These are phyloP conservation scores for Phytophthora foliorum DNA, from an alignment of 352 stramenopile species.

Conservation along the genomic window DNA sequence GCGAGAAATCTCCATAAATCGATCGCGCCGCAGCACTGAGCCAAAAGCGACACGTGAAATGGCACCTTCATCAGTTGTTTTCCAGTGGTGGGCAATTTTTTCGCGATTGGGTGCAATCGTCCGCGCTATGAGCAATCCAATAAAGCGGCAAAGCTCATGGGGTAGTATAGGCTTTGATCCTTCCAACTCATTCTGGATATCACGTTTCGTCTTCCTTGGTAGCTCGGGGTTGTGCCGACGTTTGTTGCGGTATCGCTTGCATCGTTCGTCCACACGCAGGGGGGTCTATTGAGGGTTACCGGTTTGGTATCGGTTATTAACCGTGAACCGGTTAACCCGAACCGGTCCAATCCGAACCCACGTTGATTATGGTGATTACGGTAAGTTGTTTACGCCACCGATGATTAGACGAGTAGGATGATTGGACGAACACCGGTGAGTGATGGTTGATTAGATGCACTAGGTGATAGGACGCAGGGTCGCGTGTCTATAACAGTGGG, in stretches of 20 bases:
- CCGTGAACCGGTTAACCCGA: no score
- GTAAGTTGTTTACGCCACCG: no score
- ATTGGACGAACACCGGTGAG: no score
- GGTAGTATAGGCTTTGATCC: neutral
- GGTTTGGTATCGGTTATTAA: no score
- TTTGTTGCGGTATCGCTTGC: neutral
- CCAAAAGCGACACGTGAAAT: neutral
- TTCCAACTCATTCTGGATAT: neutral
- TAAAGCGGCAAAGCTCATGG: neutral
- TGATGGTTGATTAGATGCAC: no score
- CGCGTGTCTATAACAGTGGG: no score
- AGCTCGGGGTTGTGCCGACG: neutral
- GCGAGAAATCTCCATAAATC: neutral
- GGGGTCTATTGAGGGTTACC: no score
- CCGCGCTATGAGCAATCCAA: neutral
- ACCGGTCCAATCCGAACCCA: no score
- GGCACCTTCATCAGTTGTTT: neutral
- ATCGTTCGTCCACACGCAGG: neutral
- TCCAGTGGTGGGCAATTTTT: neutral
- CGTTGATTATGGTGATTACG: no score
- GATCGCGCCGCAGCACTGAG: neutral
- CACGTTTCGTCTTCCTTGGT: neutral
- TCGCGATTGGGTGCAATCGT: slow-evolving; percentile 1
- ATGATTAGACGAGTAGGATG: no score
- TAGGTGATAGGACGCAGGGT: no score